A percentile compares a stretch with the other conserved stretches of the same genome.
Conservation (phyloP, 352 stramenopile species). For the Phytophthora cryptogea region DNA sequence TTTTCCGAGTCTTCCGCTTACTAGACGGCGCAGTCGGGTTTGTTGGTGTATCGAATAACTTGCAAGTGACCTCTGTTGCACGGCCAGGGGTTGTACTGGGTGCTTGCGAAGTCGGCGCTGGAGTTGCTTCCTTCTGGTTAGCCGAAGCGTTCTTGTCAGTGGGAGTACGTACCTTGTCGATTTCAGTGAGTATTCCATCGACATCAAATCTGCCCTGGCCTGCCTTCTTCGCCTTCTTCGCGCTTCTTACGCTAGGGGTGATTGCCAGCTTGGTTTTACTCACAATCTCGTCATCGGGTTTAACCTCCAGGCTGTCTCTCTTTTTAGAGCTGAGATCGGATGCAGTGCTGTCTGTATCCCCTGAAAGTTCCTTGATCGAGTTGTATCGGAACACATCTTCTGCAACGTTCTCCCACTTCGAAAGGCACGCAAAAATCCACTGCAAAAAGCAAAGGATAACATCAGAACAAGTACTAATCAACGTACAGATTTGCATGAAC, state of each 20-base stretch:
- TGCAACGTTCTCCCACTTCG: slow-evolving; percentile 62
- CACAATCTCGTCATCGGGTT: slow-evolving; percentile 24
- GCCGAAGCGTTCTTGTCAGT: slow-evolving; percentile 33
- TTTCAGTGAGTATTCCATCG: slow-evolving; percentile 57
- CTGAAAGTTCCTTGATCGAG: slow-evolving; percentile 24
- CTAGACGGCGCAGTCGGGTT: slow-evolving; percentile 22
- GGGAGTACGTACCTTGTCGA: slow-evolving; percentile 54
- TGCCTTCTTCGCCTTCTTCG: slow-evolving; percentile 33
- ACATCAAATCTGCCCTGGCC: slow-evolving; percentile 55
- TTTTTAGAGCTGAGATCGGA: slow-evolving; percentile 29
- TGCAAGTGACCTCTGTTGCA: slow-evolving; percentile 45
- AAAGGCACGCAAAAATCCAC: slow-evolving; percentile 81
- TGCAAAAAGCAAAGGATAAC: slow-evolving; percentile 26
- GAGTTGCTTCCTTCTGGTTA: slow-evolving; percentile 17
- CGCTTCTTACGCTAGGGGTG: slow-evolving; percentile 28
- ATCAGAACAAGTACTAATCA: slow-evolving; percentile 1
- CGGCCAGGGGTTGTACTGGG: slow-evolving; percentile 14
- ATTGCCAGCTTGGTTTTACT: slow-evolving; percentile 32
- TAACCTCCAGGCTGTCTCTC: slow-evolving; percentile 25
- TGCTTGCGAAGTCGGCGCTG: slow-evolving; percentile 11
- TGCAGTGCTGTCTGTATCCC: slow-evolving; percentile 29
- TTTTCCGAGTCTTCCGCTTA: slow-evolving; percentile 28
- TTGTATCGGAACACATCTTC: slow-evolving; percentile 60
- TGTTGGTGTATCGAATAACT: slow-evolving; percentile 65
- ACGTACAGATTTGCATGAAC: slow-evolving; percentile 2